A percentile compares a stretch with the other conserved stretches of the same genome.
Evolutionary conservation across 2,329 filamentous ascomycete species (phyloP).

Genomic region (Rugonectria rugulosa): DNA sequence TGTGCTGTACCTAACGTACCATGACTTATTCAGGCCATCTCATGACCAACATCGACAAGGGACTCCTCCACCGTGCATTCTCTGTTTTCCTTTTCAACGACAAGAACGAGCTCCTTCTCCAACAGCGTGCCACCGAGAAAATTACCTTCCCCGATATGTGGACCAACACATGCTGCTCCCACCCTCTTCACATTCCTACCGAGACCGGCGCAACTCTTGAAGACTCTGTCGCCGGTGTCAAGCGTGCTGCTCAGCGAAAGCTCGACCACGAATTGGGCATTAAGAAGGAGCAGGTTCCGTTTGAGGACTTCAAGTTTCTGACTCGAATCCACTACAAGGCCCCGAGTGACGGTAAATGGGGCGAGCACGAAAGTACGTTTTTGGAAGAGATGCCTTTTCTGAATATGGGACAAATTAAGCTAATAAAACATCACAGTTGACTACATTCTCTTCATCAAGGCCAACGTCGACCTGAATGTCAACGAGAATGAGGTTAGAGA

Average conservation of each 20-base stretch:
- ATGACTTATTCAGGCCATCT: conserved; percentile 74
- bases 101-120: conserved; percentile 88
- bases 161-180: conserved; percentile 99
- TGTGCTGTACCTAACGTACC: conserved; percentile 21
- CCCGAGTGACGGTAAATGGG: conserved; percentile 96
- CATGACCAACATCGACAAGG: conserved; percentile 98
- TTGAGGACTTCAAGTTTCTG: conserved; percentile 91
- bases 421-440: conserved; percentile 69
- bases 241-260: conserved; percentile 91
- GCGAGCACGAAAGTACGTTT: conserved; percentile 92
- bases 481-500: conserved; percentile 92
- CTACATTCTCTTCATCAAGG: conserved; percentile 98
- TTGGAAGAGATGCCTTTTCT: neutral
- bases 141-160: conserved; percentile 99
- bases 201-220: conserved; percentile 87
- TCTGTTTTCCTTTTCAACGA: conserved; percentile 98
- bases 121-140: conserved; percentile 95
- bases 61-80: conserved; percentile 95
- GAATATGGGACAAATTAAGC: neutral
- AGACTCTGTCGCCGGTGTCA: conserved; percentile 84
- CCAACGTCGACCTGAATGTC: conserved; percentile 81
- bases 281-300: conserved; percentile 83
- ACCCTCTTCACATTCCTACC: conserved; percentile 88
- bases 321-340: conserved; percentile 99
- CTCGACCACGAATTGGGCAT: conserved; percentile 95